Evolutionary conservation across 768 basidiomycete species (phyloP), one percentile per base, ranked within the genome.

Genomic region (Rhodotorula babjevae): DNA sequence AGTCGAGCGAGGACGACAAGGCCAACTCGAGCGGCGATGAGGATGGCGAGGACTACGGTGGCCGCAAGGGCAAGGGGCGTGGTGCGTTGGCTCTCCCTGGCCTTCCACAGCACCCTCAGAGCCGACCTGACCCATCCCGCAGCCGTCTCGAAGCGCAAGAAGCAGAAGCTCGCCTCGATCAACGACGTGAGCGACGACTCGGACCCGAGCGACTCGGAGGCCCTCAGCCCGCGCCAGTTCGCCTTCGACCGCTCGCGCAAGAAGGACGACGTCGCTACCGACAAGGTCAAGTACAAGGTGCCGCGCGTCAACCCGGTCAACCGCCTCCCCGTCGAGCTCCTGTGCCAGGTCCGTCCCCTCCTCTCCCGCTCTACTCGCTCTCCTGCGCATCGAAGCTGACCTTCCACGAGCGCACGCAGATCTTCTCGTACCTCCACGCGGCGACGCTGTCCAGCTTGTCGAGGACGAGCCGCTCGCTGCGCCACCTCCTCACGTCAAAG

Each of bases 401-500:
- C 31, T 25, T 25, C 5, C 25, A n/a, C 55, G 33, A 7, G 36
- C 36, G 4, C 4, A 36, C 36, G 33, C 56, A 57, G 56, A 36
- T 57, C 18, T 57, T 57, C 56, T 31, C 52, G 16, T 55, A 64
- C 63, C 63, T 64, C n/a, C n/a, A 42, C n/a, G 52, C 63, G 5
- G 11, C 3, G 8, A 44, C 53, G 27, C 63, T 64, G 19, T 44
- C 23, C 40, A 6, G 6, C 40, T 42, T 55, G 36, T 14, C 16
- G n/a, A 31, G 2, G 3, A 53, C 55, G 36, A 64, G 36, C 33
- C 23, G 27, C 8, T 16, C 33, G 18, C 33, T 31, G 18, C 56
- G 56, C 33, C 18, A 33, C 19, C 36, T 57, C 56, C 31, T 57
- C 56, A 36, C 21, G 31, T 57, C 56, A 16, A 36, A 57, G 31